A percentile compares a stretch with the other conserved stretches of the same genome.
These are phyloP conservation scores for Fusarium sp. DNA, from an alignment of 2,329 filamentous ascomycete species.

Conservation along the genomic window DNA sequence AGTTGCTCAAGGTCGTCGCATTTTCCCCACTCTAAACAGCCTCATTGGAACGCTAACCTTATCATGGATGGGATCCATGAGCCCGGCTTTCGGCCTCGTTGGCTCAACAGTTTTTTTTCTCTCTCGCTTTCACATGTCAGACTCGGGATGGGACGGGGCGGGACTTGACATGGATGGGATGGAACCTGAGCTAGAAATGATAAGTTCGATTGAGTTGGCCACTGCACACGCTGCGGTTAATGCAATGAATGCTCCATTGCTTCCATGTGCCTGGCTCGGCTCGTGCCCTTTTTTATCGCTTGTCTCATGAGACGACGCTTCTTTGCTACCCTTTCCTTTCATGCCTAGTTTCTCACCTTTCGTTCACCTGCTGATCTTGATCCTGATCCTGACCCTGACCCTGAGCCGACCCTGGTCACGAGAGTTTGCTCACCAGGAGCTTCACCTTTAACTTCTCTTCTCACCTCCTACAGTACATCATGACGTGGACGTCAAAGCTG, in stretches of 20 bases:
- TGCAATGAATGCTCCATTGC: not conserved
- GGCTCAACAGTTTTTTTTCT: conserved; percentile 34
- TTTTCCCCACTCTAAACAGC: conserved; percentile 21
- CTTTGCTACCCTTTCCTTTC: not conserved
- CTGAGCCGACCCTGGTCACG: not conserved
- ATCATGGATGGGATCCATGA: conserved; percentile 14
- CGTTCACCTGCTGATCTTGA: not conserved
- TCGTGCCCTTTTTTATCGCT: conserved; percentile 23
- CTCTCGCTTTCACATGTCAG: conserved; percentile 42
- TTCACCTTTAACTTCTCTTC: not conserved
- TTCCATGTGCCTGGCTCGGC: not conserved
- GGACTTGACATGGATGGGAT: conserved; percentile 11
- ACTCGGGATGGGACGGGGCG: conserved; percentile 4
- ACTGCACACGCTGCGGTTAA: not conserved
- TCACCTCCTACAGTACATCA: conserved; percentile 13
- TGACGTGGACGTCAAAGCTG: conserved; percentile 16
- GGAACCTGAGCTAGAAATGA: conserved; percentile 5
- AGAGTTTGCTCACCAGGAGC: not conserved
- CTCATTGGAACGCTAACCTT: conserved; percentile 37
- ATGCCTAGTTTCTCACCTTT: not conserved
- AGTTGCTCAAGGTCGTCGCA: conserved; percentile 6
- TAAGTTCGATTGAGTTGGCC: conserved; percentile 3
- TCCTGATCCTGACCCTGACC: not conserved
- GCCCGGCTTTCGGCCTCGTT: conserved; percentile 10
- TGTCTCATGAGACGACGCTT: conserved; percentile 1